Base-by-base conservation (phyloP, 208 protist species). In the Acanthamoeba healyi region DNA sequence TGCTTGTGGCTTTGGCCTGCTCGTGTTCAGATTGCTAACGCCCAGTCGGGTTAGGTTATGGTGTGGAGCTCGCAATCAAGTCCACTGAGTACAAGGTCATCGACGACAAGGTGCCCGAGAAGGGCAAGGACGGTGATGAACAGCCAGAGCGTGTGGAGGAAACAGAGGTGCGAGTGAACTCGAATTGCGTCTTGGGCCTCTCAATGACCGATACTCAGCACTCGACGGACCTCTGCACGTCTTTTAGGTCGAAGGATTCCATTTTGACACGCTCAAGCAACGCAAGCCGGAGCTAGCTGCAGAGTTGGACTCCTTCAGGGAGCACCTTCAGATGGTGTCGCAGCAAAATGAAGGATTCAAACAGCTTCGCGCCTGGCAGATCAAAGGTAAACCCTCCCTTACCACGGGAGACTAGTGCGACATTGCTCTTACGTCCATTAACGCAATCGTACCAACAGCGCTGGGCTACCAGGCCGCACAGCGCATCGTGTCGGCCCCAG, bases 31-130 rank as follows among this genome's bases (percentile, higher is more conserved):
- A 34, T 51, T 10, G 24, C 29, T 17, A 9, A 67, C 32, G 95
- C 99, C n/a, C n/a, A n/a, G n/a, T n/a, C n/a, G n/a, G n/a, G 42
- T 97, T 97, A 79, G 98, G 99, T 32, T 99, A 99, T 94, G 99
- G 98, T 29, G 98, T 98, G 10, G 98, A 98, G 65, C 96, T 99
- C 17, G 98, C 98, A 34, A 96, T 99, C 58, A 99, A 99, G 88
- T 99, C 97, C 94, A 98, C 98, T 93, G 99, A 99, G 96, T 99
- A 99, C 97, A 99, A 99, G 89, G 98, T 97, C 38, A 94, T 99
- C 17, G 98, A 99, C 95, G 98, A 99, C 89, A 96, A 32, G 24
- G 90, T 74, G 22, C 54, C 49, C 2, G 63, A 63, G 24, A 22
- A 79, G 26, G 79, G 65, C 7, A 74, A 95, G 26, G 92, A 92